A percentile compares a stretch with the other conserved stretches of the same genome.
Evolutionary conservation across 129 eudicot species (phyloP).

Genomic region (Solidago caesia): DNA sequence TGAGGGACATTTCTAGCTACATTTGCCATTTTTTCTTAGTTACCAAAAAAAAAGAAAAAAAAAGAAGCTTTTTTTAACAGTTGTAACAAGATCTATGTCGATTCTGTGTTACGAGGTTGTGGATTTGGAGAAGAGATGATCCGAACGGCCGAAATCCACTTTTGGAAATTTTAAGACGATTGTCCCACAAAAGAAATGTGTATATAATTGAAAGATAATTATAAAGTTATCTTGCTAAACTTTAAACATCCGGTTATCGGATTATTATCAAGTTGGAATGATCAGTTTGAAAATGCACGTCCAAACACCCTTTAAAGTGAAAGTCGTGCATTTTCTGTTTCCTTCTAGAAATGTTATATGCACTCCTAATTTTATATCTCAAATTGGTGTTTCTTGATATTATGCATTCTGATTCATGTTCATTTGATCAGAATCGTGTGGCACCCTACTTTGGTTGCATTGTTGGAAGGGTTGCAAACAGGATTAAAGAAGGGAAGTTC

Average conservation of each 20-base stretch:
- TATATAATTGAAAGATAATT: too few species aligned
- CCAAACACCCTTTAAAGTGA: too few species aligned
- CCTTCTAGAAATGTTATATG: neutral
- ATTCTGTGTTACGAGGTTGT: neutral
- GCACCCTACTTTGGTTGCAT: conserved; percentile 93
- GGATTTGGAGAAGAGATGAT: neutral
- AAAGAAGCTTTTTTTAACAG: neutral
- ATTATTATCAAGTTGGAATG: too few species aligned
- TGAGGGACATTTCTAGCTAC: neutral
- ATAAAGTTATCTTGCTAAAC: too few species aligned
- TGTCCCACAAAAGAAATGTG: too few species aligned
- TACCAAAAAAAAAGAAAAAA: neutral
- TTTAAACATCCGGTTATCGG: too few species aligned
- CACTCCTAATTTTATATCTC: neutral
- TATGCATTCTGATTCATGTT: neutral
- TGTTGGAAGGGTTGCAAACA: conserved; percentile 94
- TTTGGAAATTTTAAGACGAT: too few species aligned
- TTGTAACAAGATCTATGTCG: neutral
- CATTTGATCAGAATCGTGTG: conserved; percentile 59
- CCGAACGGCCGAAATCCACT: neutral
- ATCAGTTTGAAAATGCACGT: too few species aligned
- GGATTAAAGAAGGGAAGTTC: conserved; percentile 94
- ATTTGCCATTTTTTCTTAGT: neutral
- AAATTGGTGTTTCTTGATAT: neutral
- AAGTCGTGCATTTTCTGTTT: too few species aligned